Evolutionary conservation across 805 yeast genomes (phyloP).

Genomic region (Metschnikowia lachancei): DNA sequence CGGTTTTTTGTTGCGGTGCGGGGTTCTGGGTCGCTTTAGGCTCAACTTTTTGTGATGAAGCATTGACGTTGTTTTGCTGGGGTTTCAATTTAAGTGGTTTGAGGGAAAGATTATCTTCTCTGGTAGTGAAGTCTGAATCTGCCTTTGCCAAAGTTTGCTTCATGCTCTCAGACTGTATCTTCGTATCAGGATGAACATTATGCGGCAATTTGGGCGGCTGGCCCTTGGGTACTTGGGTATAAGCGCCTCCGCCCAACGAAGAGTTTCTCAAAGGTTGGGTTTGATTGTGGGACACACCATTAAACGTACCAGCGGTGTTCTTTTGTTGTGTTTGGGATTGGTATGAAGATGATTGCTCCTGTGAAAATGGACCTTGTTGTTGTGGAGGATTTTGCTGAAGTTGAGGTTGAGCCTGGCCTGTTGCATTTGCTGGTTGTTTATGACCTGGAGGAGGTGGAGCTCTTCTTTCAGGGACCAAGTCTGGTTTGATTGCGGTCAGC

Average conservation of each 20-base stretch:
- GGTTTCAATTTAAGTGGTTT: conserved; percentile 18
- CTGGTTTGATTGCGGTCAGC: conserved; percentile 14
- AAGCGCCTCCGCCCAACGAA: conserved; percentile 27
- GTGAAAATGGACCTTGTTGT: background rate
- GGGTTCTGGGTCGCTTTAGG: conserved; percentile 5
- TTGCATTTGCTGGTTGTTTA: background rate
- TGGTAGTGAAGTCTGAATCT: background rate
- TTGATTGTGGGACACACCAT: conserved; percentile 16
- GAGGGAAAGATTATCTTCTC: conserved; percentile 9
- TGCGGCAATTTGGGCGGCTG: conserved; percentile 33
- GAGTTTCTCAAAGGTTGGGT: conserved; percentile 16
- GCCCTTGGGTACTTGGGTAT: conserved; percentile 18
- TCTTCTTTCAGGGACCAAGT: conserved; percentile 48
- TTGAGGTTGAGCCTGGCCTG: background rate
- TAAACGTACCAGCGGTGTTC: background rate
- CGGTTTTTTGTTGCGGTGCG: conserved; percentile 25
- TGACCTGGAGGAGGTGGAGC: conserved; percentile 55
- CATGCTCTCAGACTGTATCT: conserved; percentile 28
- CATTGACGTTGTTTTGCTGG: conserved; percentile 12
- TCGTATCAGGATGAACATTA: conserved; percentile 34
- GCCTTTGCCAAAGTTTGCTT: conserved; percentile 24
- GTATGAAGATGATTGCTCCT: background rate
- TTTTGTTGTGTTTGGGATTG: background rate
- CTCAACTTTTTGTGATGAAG: conserved; percentile 7
- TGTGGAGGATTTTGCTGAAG: background rate